Evolutionary conservation across 768 basidiomycete species (phyloP).

Genomic region (Lentinula raphanica): DNA sequence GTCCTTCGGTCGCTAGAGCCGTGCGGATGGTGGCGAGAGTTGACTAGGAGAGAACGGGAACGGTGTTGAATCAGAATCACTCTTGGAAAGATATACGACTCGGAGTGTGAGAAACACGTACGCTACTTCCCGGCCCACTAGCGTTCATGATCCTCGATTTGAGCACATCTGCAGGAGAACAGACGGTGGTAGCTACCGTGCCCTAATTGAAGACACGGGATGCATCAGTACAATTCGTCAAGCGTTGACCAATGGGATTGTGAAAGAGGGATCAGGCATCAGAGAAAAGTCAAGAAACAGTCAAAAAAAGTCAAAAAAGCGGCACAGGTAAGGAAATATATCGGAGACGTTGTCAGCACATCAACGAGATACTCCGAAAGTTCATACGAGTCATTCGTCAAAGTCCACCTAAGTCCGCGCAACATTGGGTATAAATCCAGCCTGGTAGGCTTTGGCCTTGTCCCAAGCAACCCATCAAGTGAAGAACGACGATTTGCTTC

Average conservation of each 20-base stretch:
- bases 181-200: slow-evolving; percentile 85
- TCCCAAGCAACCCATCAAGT: too few species aligned
- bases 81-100: too few species aligned
- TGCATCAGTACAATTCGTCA: not conserved
- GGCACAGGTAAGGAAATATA: not conserved
- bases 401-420: too few species aligned
- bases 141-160: slow-evolving; percentile 89
- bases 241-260: not conserved
- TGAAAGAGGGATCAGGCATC: not conserved
- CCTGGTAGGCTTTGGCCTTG: too few species aligned
- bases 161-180: slow-evolving; percentile 83
- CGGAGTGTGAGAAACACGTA: slow-evolving; percentile 41
- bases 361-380: not conserved
- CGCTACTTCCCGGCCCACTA: slow-evolving; percentile 72
- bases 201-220: slow-evolving; percentile 37
- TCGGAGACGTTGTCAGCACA: not conserved
- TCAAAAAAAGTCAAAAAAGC: too few species aligned
- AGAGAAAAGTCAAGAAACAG: not conserved
- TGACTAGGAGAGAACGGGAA: slow-evolving; percentile 36
- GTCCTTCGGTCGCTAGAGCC: slow-evolving; percentile 68
- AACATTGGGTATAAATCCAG: too few species aligned
- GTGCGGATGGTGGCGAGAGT: slow-evolving; percentile 64
- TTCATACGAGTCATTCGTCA: too few species aligned
- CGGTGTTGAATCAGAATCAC: too few species aligned
- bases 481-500: too few species aligned